These are phyloP conservation scores for Dryadomyces quercus-mongolicae DNA, from an alignment of 2,329 filamentous ascomycete genomes.

Conservation along the genomic window DNA sequence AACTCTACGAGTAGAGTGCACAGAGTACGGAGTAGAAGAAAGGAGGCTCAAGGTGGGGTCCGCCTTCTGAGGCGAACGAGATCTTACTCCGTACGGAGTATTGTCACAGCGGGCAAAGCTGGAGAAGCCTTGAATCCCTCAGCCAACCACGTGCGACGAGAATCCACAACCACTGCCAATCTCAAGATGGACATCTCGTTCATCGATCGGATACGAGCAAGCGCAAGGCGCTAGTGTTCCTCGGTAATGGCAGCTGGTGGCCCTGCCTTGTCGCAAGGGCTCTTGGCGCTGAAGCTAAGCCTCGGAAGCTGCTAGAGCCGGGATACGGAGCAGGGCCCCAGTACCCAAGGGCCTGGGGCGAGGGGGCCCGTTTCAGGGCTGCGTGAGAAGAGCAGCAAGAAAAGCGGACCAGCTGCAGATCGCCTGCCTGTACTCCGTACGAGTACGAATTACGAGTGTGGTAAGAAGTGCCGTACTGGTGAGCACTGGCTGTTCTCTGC, in stretches of 20 bases:
- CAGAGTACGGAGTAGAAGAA: no score
- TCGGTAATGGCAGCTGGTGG: neutral
- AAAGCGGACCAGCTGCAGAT: constrained; percentile 7
- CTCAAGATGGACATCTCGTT: no score
- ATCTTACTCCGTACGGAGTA: neutral
- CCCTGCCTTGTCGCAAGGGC: neutral
- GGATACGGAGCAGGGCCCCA: neutral
- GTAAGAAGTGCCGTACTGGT: no score
- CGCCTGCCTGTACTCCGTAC: neutral
- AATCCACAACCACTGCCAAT: no score
- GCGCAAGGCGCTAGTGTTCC: no score
- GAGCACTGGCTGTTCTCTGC: neutral
- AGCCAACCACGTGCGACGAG: no score
- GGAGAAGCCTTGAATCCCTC: no score
- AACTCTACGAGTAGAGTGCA: no score
- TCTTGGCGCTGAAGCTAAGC: constrained; percentile 1
- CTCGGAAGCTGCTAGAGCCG: constrained; percentile 7
- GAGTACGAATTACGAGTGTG: no score
- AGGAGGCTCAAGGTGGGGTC: no score
- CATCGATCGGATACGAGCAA: no score
- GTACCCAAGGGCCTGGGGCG: constrained; percentile 6
- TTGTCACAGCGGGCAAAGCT: neutral
- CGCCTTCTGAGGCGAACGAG: no score
- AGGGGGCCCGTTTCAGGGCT: neutral
- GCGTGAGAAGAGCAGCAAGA: constrained; percentile 7